These are phyloP conservation scores for Dillenia turbinata DNA, from an alignment of 164 flowering plant species.

Conservation along the genomic window DNA sequence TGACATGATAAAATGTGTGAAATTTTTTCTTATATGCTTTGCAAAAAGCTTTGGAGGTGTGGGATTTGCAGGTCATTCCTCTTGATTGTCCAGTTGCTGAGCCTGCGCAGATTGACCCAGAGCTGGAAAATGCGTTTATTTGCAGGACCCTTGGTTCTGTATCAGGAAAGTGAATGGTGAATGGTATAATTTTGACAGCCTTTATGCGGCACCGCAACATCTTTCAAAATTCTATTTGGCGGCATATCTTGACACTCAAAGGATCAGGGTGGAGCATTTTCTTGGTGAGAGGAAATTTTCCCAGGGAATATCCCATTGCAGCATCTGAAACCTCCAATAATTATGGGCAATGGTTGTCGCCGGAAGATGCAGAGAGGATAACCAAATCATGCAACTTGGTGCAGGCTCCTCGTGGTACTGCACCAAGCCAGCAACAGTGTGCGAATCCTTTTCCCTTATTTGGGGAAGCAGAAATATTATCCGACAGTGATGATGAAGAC, in stretches of 20 bases:
- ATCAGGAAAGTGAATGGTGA: constrained; percentile 93
- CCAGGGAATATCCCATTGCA: constrained; percentile 72
- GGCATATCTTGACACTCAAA: constrained; percentile 78
- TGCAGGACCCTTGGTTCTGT: constrained; percentile 95
- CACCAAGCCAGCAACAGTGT: constrained; percentile 12
- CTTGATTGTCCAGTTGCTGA: constrained; percentile 75
- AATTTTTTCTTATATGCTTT: constrained; percentile 54
- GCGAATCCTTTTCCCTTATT: constrained; percentile 15
- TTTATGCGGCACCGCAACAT: constrained; percentile 87
- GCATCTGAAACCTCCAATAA: constrained; percentile 74
- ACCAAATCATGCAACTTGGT: constrained; percentile 55
- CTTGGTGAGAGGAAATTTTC: constrained; percentile 85
- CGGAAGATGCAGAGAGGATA: constrained; percentile 88
- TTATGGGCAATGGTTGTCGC: constrained; percentile 88
- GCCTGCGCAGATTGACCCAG: constrained; percentile 86
- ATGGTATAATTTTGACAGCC: constrained; percentile 96
- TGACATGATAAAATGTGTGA: neutral
- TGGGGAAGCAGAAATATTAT: constrained; percentile 29
- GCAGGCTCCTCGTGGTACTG: constrained; percentile 12
- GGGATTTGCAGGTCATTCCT: constrained; percentile 93
- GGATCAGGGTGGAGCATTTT: constrained; percentile 95
- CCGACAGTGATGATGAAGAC: constrained; percentile 69
- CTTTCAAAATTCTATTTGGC: constrained; percentile 97
- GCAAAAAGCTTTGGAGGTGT: constrained; percentile 89
- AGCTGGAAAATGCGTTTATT: constrained; percentile 82